Conservation (phyloP, 2,329 filamentous ascomycete species). For the Neonectria coccinea region DNA sequence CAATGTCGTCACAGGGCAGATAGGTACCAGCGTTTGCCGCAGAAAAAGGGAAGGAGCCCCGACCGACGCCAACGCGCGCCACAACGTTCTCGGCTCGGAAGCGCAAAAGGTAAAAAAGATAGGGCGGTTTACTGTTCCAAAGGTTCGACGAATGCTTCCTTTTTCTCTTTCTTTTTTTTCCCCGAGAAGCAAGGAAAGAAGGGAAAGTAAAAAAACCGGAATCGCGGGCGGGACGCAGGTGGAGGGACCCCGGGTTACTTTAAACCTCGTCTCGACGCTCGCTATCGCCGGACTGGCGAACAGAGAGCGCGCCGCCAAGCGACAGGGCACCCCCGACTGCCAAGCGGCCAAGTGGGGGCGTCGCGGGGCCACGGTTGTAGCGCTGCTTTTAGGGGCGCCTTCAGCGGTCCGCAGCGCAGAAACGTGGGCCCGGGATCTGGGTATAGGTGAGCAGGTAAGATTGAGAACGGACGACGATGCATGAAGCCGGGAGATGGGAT, state of each 20-base stretch:
- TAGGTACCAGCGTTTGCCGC: constrained; percentile 19
- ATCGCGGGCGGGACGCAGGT: background rate
- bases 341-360: constrained; percentile 40
- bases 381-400: constrained; percentile 29
- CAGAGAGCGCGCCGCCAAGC: background rate
- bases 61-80: constrained; percentile 38
- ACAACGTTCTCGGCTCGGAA: constrained; percentile 36
- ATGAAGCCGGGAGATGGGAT: background rate
- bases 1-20: constrained; percentile 47
- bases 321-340: constrained; percentile 28
- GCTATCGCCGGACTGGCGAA: constrained; percentile 21
- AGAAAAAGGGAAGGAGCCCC: constrained; percentile 26
- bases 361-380: constrained; percentile 33
- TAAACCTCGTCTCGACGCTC: constrained; percentile 20
- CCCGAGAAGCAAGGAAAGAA: background rate
- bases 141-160: background rate
- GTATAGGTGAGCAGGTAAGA: background rate
- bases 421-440: background rate
- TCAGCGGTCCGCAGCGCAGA: constrained; percentile 7
- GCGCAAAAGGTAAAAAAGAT: background rate
- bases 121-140: background rate
- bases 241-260: constrained; percentile 25
- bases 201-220: background rate
- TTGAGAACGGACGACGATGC: background rate
- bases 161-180: background rate